phyloP scores from a whole-genome alignment of 352 stramenopile genomes.

The Salisapilia sapeloensis region DNA sequence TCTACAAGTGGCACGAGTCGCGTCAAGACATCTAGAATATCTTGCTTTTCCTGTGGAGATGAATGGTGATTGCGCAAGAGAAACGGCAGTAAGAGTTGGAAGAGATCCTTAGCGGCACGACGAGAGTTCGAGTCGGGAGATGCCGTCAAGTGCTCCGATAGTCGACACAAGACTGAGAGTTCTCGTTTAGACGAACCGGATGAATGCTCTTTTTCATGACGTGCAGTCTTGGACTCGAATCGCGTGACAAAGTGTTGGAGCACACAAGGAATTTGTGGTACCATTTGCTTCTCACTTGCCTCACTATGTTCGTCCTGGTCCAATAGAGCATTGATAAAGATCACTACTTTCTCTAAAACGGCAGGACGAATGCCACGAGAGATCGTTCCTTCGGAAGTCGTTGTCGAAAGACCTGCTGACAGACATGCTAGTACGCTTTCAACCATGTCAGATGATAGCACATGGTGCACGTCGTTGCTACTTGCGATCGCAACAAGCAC shows the following conservation, averaged over 20 bases:
- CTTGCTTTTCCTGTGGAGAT: constrained; percentile 55
- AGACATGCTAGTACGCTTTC: constrained; percentile 47
- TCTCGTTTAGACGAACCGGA: constrained; percentile 70
- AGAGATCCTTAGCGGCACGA: constrained; percentile 57
- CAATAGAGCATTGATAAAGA: constrained; percentile 66
- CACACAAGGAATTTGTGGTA: constrained; percentile 65
- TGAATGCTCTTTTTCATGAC: constrained; percentile 56
- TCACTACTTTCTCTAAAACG: constrained; percentile 48
- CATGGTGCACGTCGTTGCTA: constrained; percentile 15
- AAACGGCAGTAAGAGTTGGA: constrained; percentile 73
- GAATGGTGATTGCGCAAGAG: constrained; percentile 69
- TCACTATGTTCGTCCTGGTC: constrained; percentile 38
- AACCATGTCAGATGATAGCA: constrained; percentile 17
- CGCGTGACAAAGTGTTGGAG: constrained; percentile 63
- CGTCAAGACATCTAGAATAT: constrained; percentile 56
- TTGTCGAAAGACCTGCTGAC: constrained; percentile 25
- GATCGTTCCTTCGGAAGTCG: constrained; percentile 6
- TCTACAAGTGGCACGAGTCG: constrained; percentile 59
- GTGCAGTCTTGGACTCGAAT: constrained; percentile 65
- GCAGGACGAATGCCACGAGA: constrained; percentile 36
- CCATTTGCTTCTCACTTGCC: constrained; percentile 11
- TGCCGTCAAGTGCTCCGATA: constrained; percentile 42
- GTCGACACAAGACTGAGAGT: constrained; percentile 57
- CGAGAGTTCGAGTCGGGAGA: constrained; percentile 5
- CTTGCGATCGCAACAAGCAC: constrained; percentile 46